Evolutionary conservation across 2,329 filamentous ascomycete genomes (phyloP).

Genomic region (Pezicula rhizophila): DNA sequence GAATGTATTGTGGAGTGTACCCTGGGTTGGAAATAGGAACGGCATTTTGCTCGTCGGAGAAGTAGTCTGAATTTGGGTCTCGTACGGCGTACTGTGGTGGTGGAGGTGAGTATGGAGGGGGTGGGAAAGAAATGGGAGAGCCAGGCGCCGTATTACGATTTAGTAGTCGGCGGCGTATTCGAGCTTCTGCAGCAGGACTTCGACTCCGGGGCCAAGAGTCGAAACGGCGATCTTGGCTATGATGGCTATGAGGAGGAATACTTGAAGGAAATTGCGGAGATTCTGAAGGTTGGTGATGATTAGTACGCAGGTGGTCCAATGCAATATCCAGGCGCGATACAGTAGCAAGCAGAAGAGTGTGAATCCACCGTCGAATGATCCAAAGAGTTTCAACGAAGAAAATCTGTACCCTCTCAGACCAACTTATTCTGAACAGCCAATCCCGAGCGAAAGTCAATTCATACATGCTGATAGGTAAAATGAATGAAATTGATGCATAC

Average conservation of each 20-base stretch:
- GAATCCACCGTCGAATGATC: neutral
- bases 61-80: neutral
- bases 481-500: neutral
- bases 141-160: neutral
- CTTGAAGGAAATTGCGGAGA: no score
- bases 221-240: no score
- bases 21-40: slow-evolving; percentile 47
- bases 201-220: no score
- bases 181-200: no score
- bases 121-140: neutral
- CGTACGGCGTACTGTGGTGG: neutral
- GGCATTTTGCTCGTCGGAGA: slow-evolving; percentile 38
- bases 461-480: neutral
- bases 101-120: neutral
- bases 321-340: neutral
- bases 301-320: no score
- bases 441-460: neutral
- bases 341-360: neutral
- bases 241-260: no score
- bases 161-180: no score
- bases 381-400: neutral
- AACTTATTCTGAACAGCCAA: neutral
- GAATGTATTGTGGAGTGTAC: slow-evolving; percentile 49
- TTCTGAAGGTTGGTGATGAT: no score
- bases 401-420: neutral